Conservation (phyloP, 116 monocot species). For the Papilionanthe hybrid region DNA sequence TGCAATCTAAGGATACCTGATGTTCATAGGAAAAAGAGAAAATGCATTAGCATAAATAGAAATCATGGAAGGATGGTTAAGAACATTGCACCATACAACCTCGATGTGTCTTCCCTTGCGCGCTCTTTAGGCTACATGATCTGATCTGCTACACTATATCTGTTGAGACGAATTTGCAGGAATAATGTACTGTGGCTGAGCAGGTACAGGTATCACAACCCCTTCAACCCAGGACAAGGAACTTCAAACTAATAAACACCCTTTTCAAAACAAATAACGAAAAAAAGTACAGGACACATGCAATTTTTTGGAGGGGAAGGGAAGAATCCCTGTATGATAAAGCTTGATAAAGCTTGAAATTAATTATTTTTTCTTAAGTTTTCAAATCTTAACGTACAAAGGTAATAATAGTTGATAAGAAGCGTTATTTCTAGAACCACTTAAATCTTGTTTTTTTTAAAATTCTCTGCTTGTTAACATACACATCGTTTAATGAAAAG, state of each 20-base stretch:
- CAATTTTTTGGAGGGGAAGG: no score
- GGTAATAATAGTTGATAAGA: no score
- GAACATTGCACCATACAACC: slow-evolving; percentile 21
- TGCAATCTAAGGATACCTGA: slow-evolving; percentile 51
- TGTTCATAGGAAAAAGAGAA: not conserved
- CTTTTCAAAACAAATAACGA: not conserved
- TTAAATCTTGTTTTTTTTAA: no score
- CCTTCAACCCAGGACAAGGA: slow-evolving; percentile 19
- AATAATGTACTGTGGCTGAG: slow-evolving; percentile 50
- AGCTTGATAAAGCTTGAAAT: no score
- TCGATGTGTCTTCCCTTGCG: slow-evolving; percentile 29
- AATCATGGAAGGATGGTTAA: not conserved
- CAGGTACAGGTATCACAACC: slow-evolving; percentile 31
- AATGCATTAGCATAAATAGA: not conserved
- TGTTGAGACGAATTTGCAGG: slow-evolving; percentile 67
- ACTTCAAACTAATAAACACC: not conserved
- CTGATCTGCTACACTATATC: slow-evolving; percentile 48
- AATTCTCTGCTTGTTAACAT: no score
- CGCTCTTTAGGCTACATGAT: slow-evolving; percentile 56
- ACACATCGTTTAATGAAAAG: no score
- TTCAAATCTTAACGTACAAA: no score
- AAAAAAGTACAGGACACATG: not conserved
- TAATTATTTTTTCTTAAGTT: no score
- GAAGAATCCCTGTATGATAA: no score
- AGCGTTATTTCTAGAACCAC: not conserved